Percentiles rank a stretch among this genome's conserved stretches.
Evolutionary conservation across 306 rosid genomes (phyloP).

Genomic region (Casuarina cunninghamiana): DNA sequence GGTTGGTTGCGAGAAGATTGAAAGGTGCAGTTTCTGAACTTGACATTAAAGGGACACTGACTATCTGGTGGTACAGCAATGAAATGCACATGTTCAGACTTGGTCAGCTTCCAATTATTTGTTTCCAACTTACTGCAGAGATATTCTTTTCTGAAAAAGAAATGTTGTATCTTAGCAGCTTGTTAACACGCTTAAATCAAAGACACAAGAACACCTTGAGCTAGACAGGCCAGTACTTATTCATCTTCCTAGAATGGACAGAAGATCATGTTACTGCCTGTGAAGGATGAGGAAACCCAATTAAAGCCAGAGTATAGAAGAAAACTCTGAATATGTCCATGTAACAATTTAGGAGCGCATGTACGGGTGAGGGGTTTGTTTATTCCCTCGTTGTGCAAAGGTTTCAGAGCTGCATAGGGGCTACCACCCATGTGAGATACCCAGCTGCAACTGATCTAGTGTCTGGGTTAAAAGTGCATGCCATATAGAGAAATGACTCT

Average conservation of each 20-base stretch:
- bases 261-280: neutral
- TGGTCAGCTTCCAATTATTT: no score
- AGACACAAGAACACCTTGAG: neutral
- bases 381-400: neutral
- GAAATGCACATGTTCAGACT: no score
- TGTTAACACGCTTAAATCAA: no score
- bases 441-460: neutral
- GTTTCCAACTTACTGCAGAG: no score
- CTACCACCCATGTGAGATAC: neutral
- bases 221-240: neutral
- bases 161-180: no score
- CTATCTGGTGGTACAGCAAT: no score
- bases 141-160: no score
- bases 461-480: neutral
- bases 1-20: no score
- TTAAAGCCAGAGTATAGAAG: neutral
- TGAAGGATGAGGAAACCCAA: neutral
- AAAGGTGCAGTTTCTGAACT: no score
- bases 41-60: no score
- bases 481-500: neutral
- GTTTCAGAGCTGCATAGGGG: neutral
- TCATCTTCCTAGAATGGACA: neutral
- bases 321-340: neutral
- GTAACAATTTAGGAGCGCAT: neutral
- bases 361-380: neutral